phyloP scores from a whole-genome alignment of 2,329 filamentous ascomycete genomes.

The Aspergillus intermedius region DNA sequence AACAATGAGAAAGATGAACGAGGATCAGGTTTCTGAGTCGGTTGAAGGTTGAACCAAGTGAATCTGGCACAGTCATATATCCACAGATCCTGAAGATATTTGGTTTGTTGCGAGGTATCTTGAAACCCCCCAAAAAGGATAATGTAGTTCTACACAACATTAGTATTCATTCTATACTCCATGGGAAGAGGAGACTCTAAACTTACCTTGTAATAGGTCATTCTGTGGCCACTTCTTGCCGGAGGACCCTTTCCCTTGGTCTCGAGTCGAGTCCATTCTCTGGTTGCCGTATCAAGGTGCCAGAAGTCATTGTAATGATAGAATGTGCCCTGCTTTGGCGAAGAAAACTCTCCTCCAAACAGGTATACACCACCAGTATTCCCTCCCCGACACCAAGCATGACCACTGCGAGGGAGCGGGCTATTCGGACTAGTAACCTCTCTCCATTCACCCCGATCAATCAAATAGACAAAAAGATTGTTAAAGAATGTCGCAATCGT shows the following conservation, averaged over 20 bases:
- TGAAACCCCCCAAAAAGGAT: slow-evolving; percentile 95
- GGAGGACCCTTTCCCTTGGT: slow-evolving; percentile 65
- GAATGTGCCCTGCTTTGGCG: slow-evolving; percentile 94
- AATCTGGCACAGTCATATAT: slow-evolving; percentile 87
- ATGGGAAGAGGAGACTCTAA: neutral
- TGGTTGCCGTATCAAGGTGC: slow-evolving; percentile 72
- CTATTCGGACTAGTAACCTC: slow-evolving; percentile 85
- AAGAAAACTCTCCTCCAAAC: slow-evolving; percentile 91
- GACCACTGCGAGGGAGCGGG: slow-evolving; percentile 81
- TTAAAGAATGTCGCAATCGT: slow-evolving; percentile 68
- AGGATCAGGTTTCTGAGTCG: slow-evolving; percentile 82
- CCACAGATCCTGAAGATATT: slow-evolving; percentile 91
- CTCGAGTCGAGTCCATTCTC: slow-evolving; percentile 91
- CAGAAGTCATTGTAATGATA: slow-evolving; percentile 99
- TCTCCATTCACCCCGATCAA: slow-evolving; percentile 84
- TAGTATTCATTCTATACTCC: neutral
- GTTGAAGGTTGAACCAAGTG: slow-evolving; percentile 69
- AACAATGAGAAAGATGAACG: slow-evolving; percentile 87
- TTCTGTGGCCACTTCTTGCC: slow-evolving; percentile 83
- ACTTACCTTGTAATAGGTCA: slow-evolving; percentile 79
- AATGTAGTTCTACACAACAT: slow-evolving; percentile 63
- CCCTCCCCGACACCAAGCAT: slow-evolving; percentile 87
- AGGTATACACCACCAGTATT: slow-evolving; percentile 82
- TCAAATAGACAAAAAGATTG: slow-evolving; percentile 63
- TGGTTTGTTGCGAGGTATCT: slow-evolving; percentile 90